Base-by-base conservation (phyloP, 495 filamentous ascomycete genomes). In the Xylaria cubensis region DNA sequence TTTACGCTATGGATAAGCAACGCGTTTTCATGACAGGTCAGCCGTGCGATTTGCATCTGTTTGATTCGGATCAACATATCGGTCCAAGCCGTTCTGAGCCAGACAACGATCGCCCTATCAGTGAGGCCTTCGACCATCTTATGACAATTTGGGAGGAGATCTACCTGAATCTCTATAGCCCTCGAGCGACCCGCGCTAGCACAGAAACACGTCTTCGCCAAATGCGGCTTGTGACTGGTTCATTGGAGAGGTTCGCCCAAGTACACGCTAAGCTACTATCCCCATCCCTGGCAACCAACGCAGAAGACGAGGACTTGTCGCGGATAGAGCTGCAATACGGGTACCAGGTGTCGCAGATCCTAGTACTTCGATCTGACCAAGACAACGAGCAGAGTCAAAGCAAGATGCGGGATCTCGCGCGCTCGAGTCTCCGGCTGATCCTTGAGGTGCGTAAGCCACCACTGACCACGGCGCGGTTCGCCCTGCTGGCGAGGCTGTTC, bases 81-180 rank as follows among this genome's bases (percentile, higher is more conserved):
- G 36, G 62, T 17, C 48, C 26, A 34, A 3, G 42, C 0, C 29
- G 12, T 42, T 15, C 58, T 29, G 24, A n/a, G 15, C 2, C n/a
- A 62, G 12, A 41, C 44, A 24, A 51, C 15, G 66, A 70, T 6
- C 19, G 9, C 1, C 58, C 70, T 24, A 58, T 75, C 59, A 72
- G n/a, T 19, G 26, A 66, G 51, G 70, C 64, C 15, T 68, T 72
- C 69, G 53, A 75, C 63, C 51, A 73, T 36, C 64, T 75, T n/a
- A 75, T 75, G 73, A 64, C 39, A 10, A 75, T 75, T 3, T 75
- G 73, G 73, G 73, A 75, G 21, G 73, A 75, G 32, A 62, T 75
- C 15, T 75, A 75, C 39, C 29, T 75, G 32, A 67, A 62, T 5
- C 73, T 75, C 44, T 75, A 75, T 29, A 64, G 59, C 2, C 32